Evolutionary conservation across 148 eudicot genomes (phyloP).

Genomic region (Rhododendron vialii): DNA sequence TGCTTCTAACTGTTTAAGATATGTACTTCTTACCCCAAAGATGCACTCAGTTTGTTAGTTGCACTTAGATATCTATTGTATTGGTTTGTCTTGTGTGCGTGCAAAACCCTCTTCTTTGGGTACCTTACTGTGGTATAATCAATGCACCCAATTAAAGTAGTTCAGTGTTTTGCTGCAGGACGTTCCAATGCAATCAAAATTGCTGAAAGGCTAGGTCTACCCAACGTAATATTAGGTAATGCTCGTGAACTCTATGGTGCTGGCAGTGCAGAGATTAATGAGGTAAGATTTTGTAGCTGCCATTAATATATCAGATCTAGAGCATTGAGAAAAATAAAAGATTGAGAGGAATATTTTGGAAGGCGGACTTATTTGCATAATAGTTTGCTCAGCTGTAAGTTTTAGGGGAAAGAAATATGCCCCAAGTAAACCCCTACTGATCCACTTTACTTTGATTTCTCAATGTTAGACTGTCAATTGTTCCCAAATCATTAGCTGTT

Average conservation of each 20-base stretch:
- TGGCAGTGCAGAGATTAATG: slow-evolving; percentile 91
- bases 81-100: background rate
- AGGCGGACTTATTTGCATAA: background rate
- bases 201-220: slow-evolving; percentile 87
- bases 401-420: background rate
- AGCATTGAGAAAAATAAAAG: background rate
- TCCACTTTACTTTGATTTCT: background rate
- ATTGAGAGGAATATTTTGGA: background rate
- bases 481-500: background rate
- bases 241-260: slow-evolving; percentile 83
- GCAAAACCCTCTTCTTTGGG: background rate
- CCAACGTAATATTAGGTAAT: slow-evolving; percentile 41
- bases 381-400: background rate
- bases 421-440: background rate
- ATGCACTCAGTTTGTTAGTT: background rate
- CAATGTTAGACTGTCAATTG: background rate
- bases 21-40: background rate
- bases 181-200: slow-evolving; percentile 98
- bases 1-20: background rate
- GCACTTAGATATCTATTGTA: background rate
- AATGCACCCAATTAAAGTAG: background rate
- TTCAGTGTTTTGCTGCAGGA: slow-evolving; percentile 38
- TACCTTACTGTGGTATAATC: background rate
- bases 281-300: slow-evolving; percentile 43
- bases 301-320: background rate